Evolutionary conservation across 148 eudicot genomes (phyloP).

Genomic region (Vaccinium vitisidaea): DNA sequence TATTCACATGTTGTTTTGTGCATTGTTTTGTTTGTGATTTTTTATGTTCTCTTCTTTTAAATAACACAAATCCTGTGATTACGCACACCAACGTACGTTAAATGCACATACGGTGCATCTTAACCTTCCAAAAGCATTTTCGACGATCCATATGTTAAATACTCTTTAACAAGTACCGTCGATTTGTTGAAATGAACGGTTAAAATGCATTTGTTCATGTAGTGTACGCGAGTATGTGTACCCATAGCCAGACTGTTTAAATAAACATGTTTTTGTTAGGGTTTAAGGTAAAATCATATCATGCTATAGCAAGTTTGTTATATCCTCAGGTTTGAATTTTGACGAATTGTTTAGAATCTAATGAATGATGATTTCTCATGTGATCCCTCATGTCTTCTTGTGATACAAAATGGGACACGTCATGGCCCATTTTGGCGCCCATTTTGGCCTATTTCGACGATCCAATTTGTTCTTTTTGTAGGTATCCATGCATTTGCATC

Average conservation of each 20-base stretch:
- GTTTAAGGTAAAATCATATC: not conserved
- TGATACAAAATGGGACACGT: not conserved
- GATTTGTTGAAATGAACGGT: no score
- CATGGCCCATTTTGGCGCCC: not conserved
- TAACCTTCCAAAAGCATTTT: no score
- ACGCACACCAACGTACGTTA: rapidly evolving
- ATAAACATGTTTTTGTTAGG: not conserved
- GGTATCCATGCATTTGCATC: not conserved
- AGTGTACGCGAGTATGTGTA: no score
- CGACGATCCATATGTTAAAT: no score
- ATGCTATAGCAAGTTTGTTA: not conserved
- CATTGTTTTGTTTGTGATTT: not conserved
- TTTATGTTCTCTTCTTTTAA: not conserved
- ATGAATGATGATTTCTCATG: not conserved
- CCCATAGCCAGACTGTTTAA: no score
- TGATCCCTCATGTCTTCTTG: not conserved
- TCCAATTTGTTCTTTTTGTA: not conserved
- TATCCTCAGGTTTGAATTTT: not conserved
- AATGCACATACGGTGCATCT: no score
- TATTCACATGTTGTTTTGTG: not conserved
- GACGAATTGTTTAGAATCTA: not conserved
- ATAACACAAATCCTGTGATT: no score
- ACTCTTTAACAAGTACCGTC: no score
- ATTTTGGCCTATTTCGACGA: not conserved
- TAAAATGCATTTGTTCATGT: no score